Evolutionary conservation across 768 basidiomycete species (phyloP).

Genomic region (Amanita thiersii): DNA sequence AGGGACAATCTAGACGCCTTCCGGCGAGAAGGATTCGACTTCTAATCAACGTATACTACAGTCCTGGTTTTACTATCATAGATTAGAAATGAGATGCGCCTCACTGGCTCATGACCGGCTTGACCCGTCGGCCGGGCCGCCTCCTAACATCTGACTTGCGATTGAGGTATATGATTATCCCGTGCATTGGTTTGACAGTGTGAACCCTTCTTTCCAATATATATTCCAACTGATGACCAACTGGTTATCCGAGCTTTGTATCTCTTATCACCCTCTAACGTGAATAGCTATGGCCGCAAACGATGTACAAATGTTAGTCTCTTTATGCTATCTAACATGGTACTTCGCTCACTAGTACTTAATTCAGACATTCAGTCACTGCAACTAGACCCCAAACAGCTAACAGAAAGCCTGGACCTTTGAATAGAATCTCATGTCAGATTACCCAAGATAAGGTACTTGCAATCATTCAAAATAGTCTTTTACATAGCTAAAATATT

Average conservation of each 20-base stretch:
- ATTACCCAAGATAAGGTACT: slow-evolving; percentile 74
- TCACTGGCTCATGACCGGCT: neutral
- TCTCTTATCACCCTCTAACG: too few relatives aligned
- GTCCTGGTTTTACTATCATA: neutral
- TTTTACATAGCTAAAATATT: neutral
- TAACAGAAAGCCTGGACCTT: slow-evolving; percentile 18
- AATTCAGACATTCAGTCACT: slow-evolving; percentile 3
- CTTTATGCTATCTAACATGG: neutral
- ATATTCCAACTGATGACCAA: neutral
- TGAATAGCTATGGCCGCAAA: neutral
- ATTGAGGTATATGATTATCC: too few relatives aligned
- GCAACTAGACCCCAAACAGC: neutral
- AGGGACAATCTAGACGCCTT: slow-evolving; percentile 65
- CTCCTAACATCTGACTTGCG: too few relatives aligned
- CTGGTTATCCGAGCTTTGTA: too few relatives aligned
- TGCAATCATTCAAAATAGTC: neutral
- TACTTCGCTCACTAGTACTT: neutral
- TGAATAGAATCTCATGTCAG: slow-evolving; percentile 71
- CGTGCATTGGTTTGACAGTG: too few relatives aligned
- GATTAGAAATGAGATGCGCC: slow-evolving; percentile 11
- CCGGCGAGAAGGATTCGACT: slow-evolving; percentile 83
- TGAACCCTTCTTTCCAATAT: neutral
- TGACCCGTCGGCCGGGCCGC: too few relatives aligned
- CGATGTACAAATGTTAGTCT: slow-evolving; percentile 13
- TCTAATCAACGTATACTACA: too few relatives aligned